Evolutionary conservation across 75 land plant genomes (phyloP), one percentile per base, ranked within the genome.

Genomic region (Pinus tabuliformis): DNA sequence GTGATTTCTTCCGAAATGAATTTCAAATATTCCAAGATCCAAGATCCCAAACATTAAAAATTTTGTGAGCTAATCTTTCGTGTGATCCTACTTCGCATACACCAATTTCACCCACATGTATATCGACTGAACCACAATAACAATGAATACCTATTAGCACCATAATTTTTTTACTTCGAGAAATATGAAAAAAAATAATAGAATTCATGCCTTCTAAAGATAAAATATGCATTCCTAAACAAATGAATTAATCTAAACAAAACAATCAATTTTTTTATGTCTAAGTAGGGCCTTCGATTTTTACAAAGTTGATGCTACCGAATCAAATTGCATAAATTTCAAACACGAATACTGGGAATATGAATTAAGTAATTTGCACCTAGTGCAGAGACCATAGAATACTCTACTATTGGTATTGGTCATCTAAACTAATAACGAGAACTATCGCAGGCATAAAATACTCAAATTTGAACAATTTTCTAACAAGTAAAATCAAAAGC

Each of bases 281-380:
- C n/a, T n/a, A n/a, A n/a, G n/a, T n/a, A n/a, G n/a, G n/a, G n/a
- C n/a, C n/a, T n/a, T n/a, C n/a, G n/a, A n/a, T n/a, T n/a, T n/a
- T 93, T 93, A 75, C 96, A 93, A 17, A 93, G 94, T 75, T 93
- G 96, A 78, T 93, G 96, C 81, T 93, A 94, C 96, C 96, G 91
- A 79, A 91, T 93, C 77, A 93, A 87, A 75, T 94, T 93, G 86
- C 76, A n/a, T n/a, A n/a, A n/a, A n/a, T n/a, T n/a, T n/a, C n/a
- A n/a, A n/a, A n/a, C n/a, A n/a, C n/a, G n/a, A n/a, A n/a, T n/a
- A n/a, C n/a, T n/a, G n/a, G n/a, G n/a, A n/a, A n/a, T n/a, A n/a
- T n/a, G n/a, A n/a, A n/a, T n/a, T n/a, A n/a, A n/a, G n/a, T n/a
- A n/a, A n/a, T n/a, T n/a, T n/a, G n/a, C n/a, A n/a, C n/a, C n/a